Evolutionary conservation across 2,329 filamentous ascomycete genomes (phyloP), one percentile per base, ranked within the genome.

Genomic region (Fusarium sp.): DNA sequence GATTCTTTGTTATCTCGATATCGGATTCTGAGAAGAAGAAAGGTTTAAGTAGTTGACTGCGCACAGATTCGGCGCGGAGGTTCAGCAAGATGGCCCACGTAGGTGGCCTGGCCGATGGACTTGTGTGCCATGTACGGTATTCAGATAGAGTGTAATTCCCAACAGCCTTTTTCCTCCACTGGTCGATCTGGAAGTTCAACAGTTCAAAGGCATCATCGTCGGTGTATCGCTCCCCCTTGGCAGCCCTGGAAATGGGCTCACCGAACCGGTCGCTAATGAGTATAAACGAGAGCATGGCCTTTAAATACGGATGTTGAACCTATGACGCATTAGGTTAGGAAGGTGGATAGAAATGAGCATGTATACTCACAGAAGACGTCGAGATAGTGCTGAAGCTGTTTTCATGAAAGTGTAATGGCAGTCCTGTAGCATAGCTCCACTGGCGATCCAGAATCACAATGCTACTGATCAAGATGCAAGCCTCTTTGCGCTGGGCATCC

Each of bases 131-230:
- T 4, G 62, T 18, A 7, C 64, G 58, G 2, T 52, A 74, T 6
- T 58, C 60, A 0, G 71, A 54, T 4, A 73, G 18, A 1, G 62
- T 64, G 18, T 76, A 48, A 10, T 73, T 52, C 0, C 71, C 77
- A 2, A 80, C 71, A 2, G 74, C 74, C 5, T 72, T 76, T 27
- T 76, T 79, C 2, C 76, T 63, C 78, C 78, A 80, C 32, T 79
- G 77, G 13, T 78, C 76, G 6, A 81, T 74, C 23, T 81, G 80
- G 10, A 81, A 80, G 8, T 74, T 79, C 71, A 80, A 74, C 6
- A 81, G 10, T 10, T 81, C 80, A n/a, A 79, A 78, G 0, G 74
- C 72, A 16, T 77, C 79, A 4, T 79, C 71, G 10, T 81, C 78
- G 0, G 75, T 71, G 6, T 79, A 77, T 0, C 71, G 67, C 23